Evolutionary conservation across 176 grass and related monocot genomes (phyloP).

Genomic region (Carex littledalei): DNA sequence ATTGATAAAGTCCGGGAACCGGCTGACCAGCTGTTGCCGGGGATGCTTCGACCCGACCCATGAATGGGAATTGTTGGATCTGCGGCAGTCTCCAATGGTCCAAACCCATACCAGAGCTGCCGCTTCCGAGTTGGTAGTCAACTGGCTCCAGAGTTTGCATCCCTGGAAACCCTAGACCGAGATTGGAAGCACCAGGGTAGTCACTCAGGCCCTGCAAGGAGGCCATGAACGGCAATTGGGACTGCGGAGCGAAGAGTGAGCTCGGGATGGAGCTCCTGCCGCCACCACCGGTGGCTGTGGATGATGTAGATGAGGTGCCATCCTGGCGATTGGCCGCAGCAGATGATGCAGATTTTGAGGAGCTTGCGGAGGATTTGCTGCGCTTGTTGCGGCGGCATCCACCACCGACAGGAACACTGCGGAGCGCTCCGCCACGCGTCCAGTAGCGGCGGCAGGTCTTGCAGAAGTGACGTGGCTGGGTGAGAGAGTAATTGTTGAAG

Average conservation of each 20-base stretch:
- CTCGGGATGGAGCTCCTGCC: not conserved
- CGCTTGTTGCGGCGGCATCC: conserved; percentile 92
- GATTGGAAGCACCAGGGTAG: conserved; percentile 41
- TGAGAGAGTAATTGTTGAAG: conserved; percentile 97
- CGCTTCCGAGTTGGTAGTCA: conserved; percentile 50
- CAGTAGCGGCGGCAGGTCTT: conserved; percentile 97
- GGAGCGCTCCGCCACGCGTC: conserved; percentile 74
- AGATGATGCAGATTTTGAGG: conserved; percentile 39
- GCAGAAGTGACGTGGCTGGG: conserved; percentile 97
- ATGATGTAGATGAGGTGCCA: conserved; percentile 39
- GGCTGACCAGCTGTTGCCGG: conserved; percentile 18
- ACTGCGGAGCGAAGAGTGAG: conserved; percentile 24
- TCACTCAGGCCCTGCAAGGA: conserved; percentile 52
- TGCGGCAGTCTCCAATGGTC: conserved; percentile 70
- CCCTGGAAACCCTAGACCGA: conserved; percentile 52
- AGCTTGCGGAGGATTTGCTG: conserved; percentile 59
- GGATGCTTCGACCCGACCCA: conserved; percentile 35
- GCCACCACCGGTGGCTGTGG: conserved; percentile 30
- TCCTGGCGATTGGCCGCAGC: conserved; percentile 18
- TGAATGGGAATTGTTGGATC: conserved; percentile 71
- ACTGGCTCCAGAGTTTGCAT: conserved; percentile 43
- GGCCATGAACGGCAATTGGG: conserved; percentile 52
- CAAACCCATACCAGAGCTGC: conserved; percentile 32
- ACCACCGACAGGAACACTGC: conserved; percentile 81
- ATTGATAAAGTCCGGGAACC: conserved; percentile 45